A percentile compares a stretch with the other conserved stretches of the same genome.
Conservation (phyloP, 352 stramenopile species). For the Globisporangium mamillatum region DNA sequence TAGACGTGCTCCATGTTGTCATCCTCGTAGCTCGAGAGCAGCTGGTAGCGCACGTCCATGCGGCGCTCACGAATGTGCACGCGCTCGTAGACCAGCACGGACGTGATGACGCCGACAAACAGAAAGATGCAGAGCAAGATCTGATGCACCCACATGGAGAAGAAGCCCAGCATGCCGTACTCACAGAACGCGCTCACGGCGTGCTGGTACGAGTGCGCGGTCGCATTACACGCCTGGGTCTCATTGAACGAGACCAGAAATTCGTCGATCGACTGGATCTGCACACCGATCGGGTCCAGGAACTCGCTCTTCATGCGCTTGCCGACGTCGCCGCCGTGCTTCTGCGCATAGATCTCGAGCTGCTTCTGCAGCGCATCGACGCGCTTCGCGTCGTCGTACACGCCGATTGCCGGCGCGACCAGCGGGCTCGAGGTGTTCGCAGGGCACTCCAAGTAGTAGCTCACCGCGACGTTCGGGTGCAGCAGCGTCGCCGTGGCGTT, state of each 20-base stretch:
- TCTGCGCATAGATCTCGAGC: slow-evolving; percentile 47
- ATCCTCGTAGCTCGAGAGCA: slow-evolving; percentile 78
- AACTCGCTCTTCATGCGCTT: slow-evolving; percentile 70
- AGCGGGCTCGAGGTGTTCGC: slow-evolving; percentile 56
- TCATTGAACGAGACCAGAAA: slow-evolving; percentile 33
- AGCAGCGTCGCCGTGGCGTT: slow-evolving; percentile 65
- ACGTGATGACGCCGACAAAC: slow-evolving; percentile 67
- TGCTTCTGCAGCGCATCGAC: slow-evolving; percentile 41
- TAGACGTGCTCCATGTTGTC: slow-evolving; percentile 81
- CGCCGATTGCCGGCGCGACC: slow-evolving; percentile 23
- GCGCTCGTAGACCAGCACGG: slow-evolving; percentile 76
- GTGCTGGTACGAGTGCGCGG: slow-evolving; percentile 41
- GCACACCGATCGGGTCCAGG: slow-evolving; percentile 59
- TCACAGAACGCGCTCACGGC: slow-evolving; percentile 66
- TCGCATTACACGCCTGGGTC: slow-evolving; percentile 48
- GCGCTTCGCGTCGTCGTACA: slow-evolving; percentile 28
- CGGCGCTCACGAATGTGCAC: slow-evolving; percentile 62
- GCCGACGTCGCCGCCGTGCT: slow-evolving; percentile 41
- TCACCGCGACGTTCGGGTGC: slow-evolving; percentile 37
- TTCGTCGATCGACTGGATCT: slow-evolving; percentile 34
- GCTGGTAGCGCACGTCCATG: slow-evolving; percentile 63
- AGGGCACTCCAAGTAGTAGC: slow-evolving; percentile 68
- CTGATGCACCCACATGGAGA: slow-evolving; percentile 86
- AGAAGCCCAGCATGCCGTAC: slow-evolving; percentile 80
- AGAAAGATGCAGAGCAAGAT: slow-evolving; percentile 75